Evolutionary conservation across 2,329 filamentous ascomycete genomes (phyloP).

Genomic region (Biscogniauxia sp.): DNA sequence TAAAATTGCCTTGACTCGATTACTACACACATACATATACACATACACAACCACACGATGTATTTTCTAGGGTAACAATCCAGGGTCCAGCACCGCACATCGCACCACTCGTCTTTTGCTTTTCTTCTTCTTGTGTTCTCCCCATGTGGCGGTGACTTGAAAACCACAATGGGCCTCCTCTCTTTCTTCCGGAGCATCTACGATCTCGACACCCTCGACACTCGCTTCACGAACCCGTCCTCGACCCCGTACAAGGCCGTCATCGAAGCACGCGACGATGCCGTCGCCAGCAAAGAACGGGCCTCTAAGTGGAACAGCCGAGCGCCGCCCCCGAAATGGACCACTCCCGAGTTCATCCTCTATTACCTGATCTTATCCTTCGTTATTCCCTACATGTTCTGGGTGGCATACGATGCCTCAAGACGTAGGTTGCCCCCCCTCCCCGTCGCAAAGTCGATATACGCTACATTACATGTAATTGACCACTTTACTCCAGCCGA

Average conservation of each 20-base stretch:
- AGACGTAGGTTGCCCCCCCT: slow-evolving; percentile 53
- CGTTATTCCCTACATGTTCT: slow-evolving; percentile 83
- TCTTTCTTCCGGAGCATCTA: slow-evolving; percentile 50
- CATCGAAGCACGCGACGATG: slow-evolving; percentile 49
- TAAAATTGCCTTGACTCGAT: background rate
- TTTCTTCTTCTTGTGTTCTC: slow-evolving; percentile 2
- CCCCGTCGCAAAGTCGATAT: background rate
- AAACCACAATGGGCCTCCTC: slow-evolving; percentile 37
- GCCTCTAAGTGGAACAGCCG: slow-evolving; percentile 42
- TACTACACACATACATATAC: background rate
- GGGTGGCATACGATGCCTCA: slow-evolving; percentile 82
- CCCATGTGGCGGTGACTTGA: slow-evolving; percentile 16
- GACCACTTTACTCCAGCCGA: slow-evolving; percentile 53
- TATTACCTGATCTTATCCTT: slow-evolving; percentile 70
- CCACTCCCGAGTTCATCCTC: slow-evolving; percentile 77
- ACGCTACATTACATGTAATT: background rate
- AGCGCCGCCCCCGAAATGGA: slow-evolving; percentile 72
- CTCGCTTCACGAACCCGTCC: slow-evolving; percentile 66
- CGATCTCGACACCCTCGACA: slow-evolving; percentile 61
- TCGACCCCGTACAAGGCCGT: slow-evolving; percentile 62
- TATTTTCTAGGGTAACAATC: background rate
- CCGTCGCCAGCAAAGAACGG: slow-evolving; percentile 38
- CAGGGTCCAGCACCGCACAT: background rate
- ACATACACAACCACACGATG: background rate
- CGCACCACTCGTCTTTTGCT: background rate